Conservation (phyloP, 495 filamentous ascomycete species). For the Trichoderma reesei region DNA sequence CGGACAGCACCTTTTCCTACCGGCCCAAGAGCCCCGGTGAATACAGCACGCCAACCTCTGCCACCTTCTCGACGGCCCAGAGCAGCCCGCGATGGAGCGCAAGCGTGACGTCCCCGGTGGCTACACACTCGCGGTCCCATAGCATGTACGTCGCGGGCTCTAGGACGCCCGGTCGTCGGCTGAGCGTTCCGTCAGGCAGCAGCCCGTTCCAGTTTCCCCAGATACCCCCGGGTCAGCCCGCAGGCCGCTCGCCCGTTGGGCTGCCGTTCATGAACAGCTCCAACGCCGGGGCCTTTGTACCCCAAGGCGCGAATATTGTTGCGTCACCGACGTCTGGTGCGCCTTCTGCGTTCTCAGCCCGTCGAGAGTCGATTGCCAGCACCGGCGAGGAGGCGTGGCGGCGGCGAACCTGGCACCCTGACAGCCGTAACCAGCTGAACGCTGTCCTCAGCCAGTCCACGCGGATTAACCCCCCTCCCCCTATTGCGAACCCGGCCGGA, state of each 20-base stretch:
- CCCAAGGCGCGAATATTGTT: conserved; percentile 46
- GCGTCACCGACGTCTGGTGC: conserved; percentile 65
- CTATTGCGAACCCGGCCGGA: conserved; percentile 34
- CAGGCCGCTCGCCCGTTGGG: conserved; percentile 50
- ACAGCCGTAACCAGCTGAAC: conserved; percentile 49
- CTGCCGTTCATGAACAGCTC: conserved; percentile 41
- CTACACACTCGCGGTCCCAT: conserved; percentile 51
- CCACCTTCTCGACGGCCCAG: conserved; percentile 60
- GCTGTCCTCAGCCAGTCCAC: conserved; percentile 28
- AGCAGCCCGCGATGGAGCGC: conserved; percentile 64
- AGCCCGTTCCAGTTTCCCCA: conserved; percentile 67
- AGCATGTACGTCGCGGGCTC: conserved; percentile 54
- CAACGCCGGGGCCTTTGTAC: conserved; percentile 46
- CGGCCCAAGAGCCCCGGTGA: conserved; percentile 52
- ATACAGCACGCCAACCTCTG: conserved; percentile 68
- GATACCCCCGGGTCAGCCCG: conserved; percentile 36
- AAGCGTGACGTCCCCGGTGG: conserved; percentile 56
- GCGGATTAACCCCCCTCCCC: conserved; percentile 43
- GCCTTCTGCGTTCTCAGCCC: conserved; percentile 50
- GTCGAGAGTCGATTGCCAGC: conserved; percentile 50
- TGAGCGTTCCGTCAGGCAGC: conserved; percentile 69
- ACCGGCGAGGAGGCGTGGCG: conserved; percentile 67
- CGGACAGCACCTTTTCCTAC: conserved; percentile 44
- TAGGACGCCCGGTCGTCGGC: conserved; percentile 59
- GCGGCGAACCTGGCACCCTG: conserved; percentile 83